phyloP scores from a whole-genome alignment of 108 stramenopile species.

The Phaeodactylum tricornutum region DNA sequence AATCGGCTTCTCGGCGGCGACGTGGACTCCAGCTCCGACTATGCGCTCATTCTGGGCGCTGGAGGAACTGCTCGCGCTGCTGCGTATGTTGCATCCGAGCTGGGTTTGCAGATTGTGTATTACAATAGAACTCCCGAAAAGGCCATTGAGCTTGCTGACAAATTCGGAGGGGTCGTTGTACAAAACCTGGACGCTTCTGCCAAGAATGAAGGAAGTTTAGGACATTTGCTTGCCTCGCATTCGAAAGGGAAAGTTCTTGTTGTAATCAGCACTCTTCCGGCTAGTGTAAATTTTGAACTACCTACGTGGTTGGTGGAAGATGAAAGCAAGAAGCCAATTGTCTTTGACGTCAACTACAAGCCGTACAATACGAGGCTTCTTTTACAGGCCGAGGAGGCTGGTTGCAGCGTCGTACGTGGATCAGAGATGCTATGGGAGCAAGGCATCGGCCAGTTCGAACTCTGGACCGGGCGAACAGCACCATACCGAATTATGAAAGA shows the following conservation, averaged over 20 bases:
- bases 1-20: slow-evolving; percentile 49
- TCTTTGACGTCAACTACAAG: slow-evolving; percentile 95
- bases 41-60: slow-evolving; percentile 89
- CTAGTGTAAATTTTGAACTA: slow-evolving; percentile 77
- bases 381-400: slow-evolving; percentile 69
- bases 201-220: slow-evolving; percentile 16
- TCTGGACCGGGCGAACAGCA: slow-evolving; percentile 87
- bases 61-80: slow-evolving; percentile 98
- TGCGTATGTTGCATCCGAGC: slow-evolving; percentile 68
- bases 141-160: slow-evolving; percentile 76
- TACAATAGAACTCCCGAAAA: slow-evolving; percentile 91
- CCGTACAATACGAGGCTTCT: slow-evolving; percentile 85
- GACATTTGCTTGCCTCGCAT: slow-evolving; percentile 17
- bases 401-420: slow-evolving; percentile 82
- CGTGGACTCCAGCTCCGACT: slow-evolving; percentile 12
- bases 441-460: slow-evolving; percentile 93
- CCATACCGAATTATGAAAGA: slow-evolving; percentile 83
- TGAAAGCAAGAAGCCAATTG: slow-evolving; percentile 29
- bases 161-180: slow-evolving; percentile 82
- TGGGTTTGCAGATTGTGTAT: slow-evolving; percentile 80
- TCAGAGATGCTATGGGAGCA: slow-evolving; percentile 98
- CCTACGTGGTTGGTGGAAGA: slow-evolving; percentile 66
- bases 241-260: slow-evolving; percentile 34
- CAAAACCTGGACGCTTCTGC: slow-evolving; percentile 31
- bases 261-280: slow-evolving; percentile 91